A percentile compares a stretch with the other conserved stretches of the same genome.
These are phyloP conservation scores for Coniochaeta pulveracea DNA, from an alignment of 2,329 filamentous ascomycete species.

Conservation along the genomic window DNA sequence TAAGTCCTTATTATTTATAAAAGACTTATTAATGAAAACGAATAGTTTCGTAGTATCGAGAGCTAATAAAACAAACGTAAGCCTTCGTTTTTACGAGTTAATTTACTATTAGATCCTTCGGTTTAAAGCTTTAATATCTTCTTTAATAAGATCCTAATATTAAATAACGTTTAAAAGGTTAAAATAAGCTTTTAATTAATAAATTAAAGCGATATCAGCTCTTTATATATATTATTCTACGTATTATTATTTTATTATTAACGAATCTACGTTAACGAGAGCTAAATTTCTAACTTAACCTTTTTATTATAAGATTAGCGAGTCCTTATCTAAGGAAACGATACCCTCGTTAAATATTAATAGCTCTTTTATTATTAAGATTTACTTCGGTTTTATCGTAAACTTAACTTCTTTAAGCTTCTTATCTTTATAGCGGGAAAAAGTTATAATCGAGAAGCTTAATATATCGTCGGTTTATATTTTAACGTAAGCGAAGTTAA, in stretches of 20 bases:
- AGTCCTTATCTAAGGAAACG: background rate
- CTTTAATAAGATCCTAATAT: background rate
- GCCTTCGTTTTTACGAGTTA: background rate
- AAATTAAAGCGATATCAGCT: constrained; percentile 1
- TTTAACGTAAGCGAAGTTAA: background rate
- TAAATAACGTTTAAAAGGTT: background rate
- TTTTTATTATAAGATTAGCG: background rate
- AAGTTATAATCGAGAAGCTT: background rate
- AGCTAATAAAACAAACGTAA: background rate
- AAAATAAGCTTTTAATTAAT: background rate
- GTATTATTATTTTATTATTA: constrained; percentile 4
- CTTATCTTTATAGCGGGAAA: background rate
- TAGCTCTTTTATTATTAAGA: background rate
- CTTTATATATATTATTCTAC: background rate
- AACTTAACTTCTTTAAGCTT: background rate
- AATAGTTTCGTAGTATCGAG: constrained; percentile 6
- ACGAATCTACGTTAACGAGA: background rate
- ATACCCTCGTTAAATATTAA: background rate
- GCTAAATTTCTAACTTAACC: background rate
- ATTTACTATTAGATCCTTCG: background rate
- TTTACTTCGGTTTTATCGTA: background rate
- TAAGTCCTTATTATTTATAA: constrained; percentile 11
- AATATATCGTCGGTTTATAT: constrained; percentile 1
- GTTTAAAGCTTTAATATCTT: background rate
- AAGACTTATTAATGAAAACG: constrained; percentile 9